A percentile compares a stretch with the other conserved stretches of the same genome.
phyloP scores from a whole-genome alignment of 1,284 basidiomycete genomes.

The Phaffia rhodozyma region DNA sequence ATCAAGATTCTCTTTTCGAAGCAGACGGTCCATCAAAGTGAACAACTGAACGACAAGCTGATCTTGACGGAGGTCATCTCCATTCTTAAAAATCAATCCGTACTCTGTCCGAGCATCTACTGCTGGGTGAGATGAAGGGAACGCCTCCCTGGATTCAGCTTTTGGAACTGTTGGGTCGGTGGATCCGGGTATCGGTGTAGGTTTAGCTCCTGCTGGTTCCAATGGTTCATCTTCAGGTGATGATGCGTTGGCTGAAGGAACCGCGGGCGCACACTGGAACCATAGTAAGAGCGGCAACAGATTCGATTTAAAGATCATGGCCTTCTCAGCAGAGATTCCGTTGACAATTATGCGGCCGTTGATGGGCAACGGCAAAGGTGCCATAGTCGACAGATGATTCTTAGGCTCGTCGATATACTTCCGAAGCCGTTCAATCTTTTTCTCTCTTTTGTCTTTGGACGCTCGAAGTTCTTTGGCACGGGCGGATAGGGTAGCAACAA shows the following conservation, averaged over 20 bases:
- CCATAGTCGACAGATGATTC: slow-evolving; percentile 59
- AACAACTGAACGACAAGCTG: slow-evolving; percentile 95
- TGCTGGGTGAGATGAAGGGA: background rate
- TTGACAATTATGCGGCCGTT: slow-evolving; percentile 71
- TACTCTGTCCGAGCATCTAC: slow-evolving; percentile 44
- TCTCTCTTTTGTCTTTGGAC: slow-evolving; percentile 84
- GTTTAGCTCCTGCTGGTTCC: background rate
- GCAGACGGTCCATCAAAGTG: slow-evolving; percentile 87
- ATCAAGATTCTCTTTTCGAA: slow-evolving; percentile 92
- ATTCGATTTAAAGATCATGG: slow-evolving; percentile 95
- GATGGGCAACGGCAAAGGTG: slow-evolving; percentile 71
- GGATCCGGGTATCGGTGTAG: background rate
- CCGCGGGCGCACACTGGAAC: slow-evolving; percentile 62
- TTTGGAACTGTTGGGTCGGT: background rate
- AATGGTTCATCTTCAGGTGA: background rate
- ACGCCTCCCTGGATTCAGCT: background rate
- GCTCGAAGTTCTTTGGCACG: slow-evolving; percentile 74
- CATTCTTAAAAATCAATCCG: slow-evolving; percentile 96
- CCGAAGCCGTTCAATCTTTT: slow-evolving; percentile 92
- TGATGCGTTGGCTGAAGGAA: slow-evolving; percentile 19
- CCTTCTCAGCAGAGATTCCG: slow-evolving; percentile 80
- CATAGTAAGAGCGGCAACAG: slow-evolving; percentile 82
- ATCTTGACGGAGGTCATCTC: slow-evolving; percentile 96
- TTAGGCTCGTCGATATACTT: slow-evolving; percentile 72
- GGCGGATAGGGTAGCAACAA: slow-evolving; percentile 69